Evolutionary conservation across 1,139 yeast genomes (phyloP), one percentile per base, ranked within the genome.

Genomic region (Suhomyces bolitotheri): DNA sequence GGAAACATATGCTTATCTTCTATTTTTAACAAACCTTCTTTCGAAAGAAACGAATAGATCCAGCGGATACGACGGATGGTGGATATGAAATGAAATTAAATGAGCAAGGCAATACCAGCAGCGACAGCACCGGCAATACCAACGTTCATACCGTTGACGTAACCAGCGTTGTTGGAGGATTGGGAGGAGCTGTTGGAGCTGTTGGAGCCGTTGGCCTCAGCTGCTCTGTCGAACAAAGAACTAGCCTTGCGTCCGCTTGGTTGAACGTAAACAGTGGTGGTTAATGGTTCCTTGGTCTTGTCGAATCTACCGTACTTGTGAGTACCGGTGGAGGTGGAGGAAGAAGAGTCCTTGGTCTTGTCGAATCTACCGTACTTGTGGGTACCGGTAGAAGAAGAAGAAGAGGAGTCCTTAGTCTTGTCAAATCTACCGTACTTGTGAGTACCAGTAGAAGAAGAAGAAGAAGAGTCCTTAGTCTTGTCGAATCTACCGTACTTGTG

Each of bases 331-430:
- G 57, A 44, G 16, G 64, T 55, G 6, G 20, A 8, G 7, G 8
- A 8, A 14, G 33, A 7, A 5, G 30, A 24, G 21, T 29, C 46
- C 49, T 56, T 53, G 46, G 79, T 72, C 54, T 73, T 69, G 65
- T 73, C 64, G 52, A 72, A 76, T 57, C 66, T 69, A 40, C 80
- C 79, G 39, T 55, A 54, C 43, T 56, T 66, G 58, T 69, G 75
- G 39, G 76, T 70, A 31, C 71, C 73, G 33, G 54, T 9, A 47
- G 65, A 41, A 19, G 29, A 11, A 13, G 68, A 43, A 40, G 52
- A 44, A 35, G 44, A 29, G 21, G 52, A 45, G 8, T 38, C 40
- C 45, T 45, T 47, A 41, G 69, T 60, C 51, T 62, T 58, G 54
- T 68, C 62, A 44, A 66, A 68, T 47, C 60, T 63, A 41, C 74